Conservation (phyloP, 257 asterid genomes). For the Asclepias syriaca region DNA sequence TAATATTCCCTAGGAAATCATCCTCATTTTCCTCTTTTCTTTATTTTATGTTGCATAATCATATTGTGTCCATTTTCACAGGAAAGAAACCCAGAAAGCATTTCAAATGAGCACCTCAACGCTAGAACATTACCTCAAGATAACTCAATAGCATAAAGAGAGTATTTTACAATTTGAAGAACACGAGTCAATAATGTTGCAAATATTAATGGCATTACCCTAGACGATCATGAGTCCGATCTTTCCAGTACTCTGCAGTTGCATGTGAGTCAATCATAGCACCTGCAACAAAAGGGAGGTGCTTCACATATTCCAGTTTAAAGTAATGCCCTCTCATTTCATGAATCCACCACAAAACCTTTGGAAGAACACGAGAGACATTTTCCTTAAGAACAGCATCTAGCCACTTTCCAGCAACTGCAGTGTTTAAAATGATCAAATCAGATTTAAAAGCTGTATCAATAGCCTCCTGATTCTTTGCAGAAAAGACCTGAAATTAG, state of each 20-base stretch:
- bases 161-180: not conserved
- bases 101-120: not conserved
- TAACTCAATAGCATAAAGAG: not conserved
- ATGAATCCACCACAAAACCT: constrained; percentile 99
- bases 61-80: not conserved
- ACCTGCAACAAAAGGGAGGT: constrained; percentile 98
- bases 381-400: constrained; percentile 80
- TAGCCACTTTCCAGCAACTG: constrained; percentile 97
- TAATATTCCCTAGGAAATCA: not conserved
- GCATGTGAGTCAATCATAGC: constrained; percentile 94
- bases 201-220: constrained; percentile 41
- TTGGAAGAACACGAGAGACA: constrained; percentile 73
- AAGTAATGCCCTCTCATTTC: constrained; percentile 99
- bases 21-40: not conserved
- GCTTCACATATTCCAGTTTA: constrained; percentile 92
- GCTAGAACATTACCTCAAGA: not conserved
- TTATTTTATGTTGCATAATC: not conserved
- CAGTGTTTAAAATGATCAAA: constrained; percentile 81
- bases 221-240: constrained; percentile 70
- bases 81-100: not conserved
- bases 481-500: constrained; percentile 53
- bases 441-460: constrained; percentile 80
- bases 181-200: not conserved
- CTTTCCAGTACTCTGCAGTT: constrained; percentile 91
- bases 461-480: constrained; percentile 75